phyloP scores from a whole-genome alignment of 2,329 filamentous ascomycete genomes.

The Microcyclosporella mali region DNA sequence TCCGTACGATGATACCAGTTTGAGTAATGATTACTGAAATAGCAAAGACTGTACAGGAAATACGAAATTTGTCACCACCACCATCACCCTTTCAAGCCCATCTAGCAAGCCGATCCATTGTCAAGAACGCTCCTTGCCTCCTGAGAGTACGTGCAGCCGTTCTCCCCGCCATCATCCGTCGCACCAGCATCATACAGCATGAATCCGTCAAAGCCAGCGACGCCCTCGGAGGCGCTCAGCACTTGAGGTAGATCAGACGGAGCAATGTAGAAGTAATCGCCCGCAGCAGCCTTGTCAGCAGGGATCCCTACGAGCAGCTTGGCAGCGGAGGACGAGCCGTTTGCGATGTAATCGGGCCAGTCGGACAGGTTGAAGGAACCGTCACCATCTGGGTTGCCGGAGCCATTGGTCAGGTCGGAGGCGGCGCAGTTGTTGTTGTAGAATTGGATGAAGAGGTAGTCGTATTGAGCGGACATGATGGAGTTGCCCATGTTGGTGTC shows the following conservation, averaged over 20 bases:
- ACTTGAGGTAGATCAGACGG: conserved; percentile 39
- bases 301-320: conserved; percentile 49
- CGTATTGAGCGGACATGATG: conserved; percentile 33
- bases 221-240: conserved; percentile 34
- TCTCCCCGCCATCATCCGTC: conserved; percentile 34
- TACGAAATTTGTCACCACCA: too few species aligned
- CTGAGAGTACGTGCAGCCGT: conserved; percentile 37
- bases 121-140: conserved; percentile 40
- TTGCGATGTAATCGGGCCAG: conserved; percentile 7
- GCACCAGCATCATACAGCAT: conserved; percentile 53
- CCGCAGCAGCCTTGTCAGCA: conserved; percentile 13
- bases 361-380: conserved; percentile 39
- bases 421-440: conserved; percentile 34
- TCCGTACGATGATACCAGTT: too few species aligned
- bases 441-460: conserved; percentile 39
- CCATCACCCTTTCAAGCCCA: background rate
- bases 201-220: conserved; percentile 46
- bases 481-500: conserved; percentile 35
- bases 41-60: too few species aligned
- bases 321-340: conserved; percentile 27
- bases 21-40: too few species aligned
- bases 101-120: conserved; percentile 8
- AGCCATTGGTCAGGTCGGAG: conserved; percentile 18
- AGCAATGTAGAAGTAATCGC: conserved; percentile 38
- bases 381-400: conserved; percentile 5